phyloP scores from a whole-genome alignment of 108 stramenopile genomes.

The Aurantiochytrium sp. region DNA sequence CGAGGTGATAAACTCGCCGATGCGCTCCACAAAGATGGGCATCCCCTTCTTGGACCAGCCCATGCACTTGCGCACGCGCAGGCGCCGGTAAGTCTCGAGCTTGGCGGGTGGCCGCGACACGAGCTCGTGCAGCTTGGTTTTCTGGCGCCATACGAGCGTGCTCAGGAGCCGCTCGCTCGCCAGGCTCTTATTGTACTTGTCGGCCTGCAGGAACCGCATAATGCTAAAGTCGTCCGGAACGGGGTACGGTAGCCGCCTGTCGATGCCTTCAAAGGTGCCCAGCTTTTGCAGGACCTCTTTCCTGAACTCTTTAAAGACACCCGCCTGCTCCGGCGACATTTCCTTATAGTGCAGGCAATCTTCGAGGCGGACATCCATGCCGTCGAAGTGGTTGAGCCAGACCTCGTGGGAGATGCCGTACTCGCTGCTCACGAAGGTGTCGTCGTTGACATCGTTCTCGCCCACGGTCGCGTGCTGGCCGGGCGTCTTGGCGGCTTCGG shows the following conservation, averaged over 20 bases:
- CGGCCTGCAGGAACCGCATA: background rate
- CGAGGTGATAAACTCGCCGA: constrained; percentile 8
- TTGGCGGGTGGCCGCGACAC: background rate
- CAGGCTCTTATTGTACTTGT: background rate
- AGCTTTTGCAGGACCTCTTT: constrained; percentile 9
- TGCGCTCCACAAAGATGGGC: background rate
- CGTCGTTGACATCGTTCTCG: too few relatives aligned
- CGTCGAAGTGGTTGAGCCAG: constrained; percentile 18
- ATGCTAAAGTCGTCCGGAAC: background rate
- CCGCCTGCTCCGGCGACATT: background rate
- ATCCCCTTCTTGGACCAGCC: background rate
- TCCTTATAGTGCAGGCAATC: background rate
- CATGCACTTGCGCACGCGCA: constrained; percentile 1
- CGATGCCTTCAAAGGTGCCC: background rate
- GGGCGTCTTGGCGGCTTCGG: too few relatives aligned
- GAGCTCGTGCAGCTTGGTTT: background rate
- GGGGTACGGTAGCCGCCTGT: background rate
- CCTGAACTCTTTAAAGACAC: background rate
- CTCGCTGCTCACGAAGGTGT: background rate
- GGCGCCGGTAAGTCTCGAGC: background rate
- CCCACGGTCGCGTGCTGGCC: too few relatives aligned
- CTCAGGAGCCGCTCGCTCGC: background rate
- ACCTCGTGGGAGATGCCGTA: background rate
- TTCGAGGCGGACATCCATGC: background rate
- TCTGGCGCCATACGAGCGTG: constrained; percentile 1